These are phyloP conservation scores for Aphanoascus verrucosus DNA, from an alignment of 2,329 filamentous ascomycete species.

Conservation along the genomic window DNA sequence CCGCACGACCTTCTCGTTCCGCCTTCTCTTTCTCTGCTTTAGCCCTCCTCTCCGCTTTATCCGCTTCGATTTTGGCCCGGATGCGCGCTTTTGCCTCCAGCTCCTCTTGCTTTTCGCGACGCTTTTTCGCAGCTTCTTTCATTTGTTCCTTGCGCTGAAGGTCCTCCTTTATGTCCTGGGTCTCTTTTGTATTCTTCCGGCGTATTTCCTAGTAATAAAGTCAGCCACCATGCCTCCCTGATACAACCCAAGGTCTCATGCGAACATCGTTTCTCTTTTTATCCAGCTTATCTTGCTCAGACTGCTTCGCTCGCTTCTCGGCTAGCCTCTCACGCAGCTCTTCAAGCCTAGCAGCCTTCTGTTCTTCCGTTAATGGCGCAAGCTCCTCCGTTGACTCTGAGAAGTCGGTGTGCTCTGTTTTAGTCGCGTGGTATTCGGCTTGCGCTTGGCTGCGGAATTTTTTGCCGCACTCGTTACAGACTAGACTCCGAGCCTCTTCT, in stretches of 20 bases:
- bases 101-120: constrained; percentile 77
- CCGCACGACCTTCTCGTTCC: constrained; percentile 62
- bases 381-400: constrained; percentile 88
- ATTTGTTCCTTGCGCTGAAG: constrained; percentile 78
- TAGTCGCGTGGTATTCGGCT: constrained; percentile 82
- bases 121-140: constrained; percentile 79
- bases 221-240: not conserved
- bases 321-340: constrained; percentile 16
- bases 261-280: constrained; percentile 19
- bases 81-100: constrained; percentile 77
- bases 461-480: constrained; percentile 94
- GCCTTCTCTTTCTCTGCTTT: constrained; percentile 83
- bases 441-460: constrained; percentile 70
- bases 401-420: constrained; percentile 86
- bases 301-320: constrained; percentile 14
- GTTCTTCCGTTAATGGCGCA: constrained; percentile 77
- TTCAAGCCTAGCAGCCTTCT: constrained; percentile 66
- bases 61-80: constrained; percentile 85
- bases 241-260: not conserved
- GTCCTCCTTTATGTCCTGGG: constrained; percentile 82
- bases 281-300: constrained; percentile 17
- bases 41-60: constrained; percentile 77
- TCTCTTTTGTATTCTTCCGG: constrained; percentile 79
- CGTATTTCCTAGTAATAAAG: constrained; percentile 48
- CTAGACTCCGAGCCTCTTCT: constrained; percentile 63